Conservation (phyloP, 2,329 filamentous ascomycete genomes). For the Colletotrichum euphorbiae region DNA sequence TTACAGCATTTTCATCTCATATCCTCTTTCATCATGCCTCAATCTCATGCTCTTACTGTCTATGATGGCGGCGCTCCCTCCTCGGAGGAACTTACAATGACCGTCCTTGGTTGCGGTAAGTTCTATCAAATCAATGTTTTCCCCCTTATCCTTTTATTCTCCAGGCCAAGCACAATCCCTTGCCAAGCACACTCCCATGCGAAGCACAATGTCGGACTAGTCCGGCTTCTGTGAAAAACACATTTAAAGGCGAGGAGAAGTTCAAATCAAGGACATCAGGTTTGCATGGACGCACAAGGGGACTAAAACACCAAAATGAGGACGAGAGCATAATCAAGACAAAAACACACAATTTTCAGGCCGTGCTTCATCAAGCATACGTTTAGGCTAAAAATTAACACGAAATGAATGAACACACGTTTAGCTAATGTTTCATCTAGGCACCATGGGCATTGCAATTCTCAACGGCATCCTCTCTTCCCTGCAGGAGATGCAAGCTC, state of each 20-base stretch:
- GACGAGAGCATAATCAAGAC: too few species aligned
- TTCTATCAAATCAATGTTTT: conserved; percentile 36
- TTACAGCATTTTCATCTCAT: conserved; percentile 19
- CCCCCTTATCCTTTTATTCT: background rate
- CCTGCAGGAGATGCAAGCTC: conserved; percentile 64
- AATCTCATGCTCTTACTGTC: conserved; percentile 43
- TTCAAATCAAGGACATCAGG: too few species aligned
- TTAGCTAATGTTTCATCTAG: conserved; percentile 54
- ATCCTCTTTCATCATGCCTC: conserved; percentile 43
- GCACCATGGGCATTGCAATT: conserved; percentile 88
- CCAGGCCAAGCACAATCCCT: background rate
- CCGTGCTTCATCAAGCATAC: too few species aligned
- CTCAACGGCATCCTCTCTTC: conserved; percentile 82
- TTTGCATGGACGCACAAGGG: too few species aligned
- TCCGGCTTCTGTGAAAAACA: too few species aligned
- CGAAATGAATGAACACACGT: background rate
- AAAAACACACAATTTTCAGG: too few species aligned
- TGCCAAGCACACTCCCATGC: background rate
- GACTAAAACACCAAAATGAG: too few species aligned
- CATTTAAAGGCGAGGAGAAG: too few species aligned
- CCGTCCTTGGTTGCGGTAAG: conserved; percentile 85
- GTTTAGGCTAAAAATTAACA: background rate
- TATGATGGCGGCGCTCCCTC: conserved; percentile 45
- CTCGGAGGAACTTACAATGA: conserved; percentile 72
- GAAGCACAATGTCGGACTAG: too few species aligned